Base-by-base conservation (phyloP, 2,329 filamentous ascomycete genomes). In the Helotiales sp. region DNA sequence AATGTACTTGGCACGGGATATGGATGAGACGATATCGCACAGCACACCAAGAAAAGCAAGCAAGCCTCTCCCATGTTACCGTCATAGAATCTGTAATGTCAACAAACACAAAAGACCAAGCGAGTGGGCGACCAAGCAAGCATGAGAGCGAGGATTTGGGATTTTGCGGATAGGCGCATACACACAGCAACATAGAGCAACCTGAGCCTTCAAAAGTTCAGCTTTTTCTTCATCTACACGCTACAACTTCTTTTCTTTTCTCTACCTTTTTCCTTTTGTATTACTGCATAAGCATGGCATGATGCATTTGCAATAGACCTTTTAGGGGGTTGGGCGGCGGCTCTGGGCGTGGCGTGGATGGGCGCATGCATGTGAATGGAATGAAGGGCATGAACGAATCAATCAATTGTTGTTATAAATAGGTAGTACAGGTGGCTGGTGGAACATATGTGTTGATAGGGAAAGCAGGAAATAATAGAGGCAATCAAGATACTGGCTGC, bases 81-180 rank as follows among this genome's bases (percentile, higher is more conserved):
- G 60, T 64, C 61, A 70, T 68, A 69, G 62, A 71, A 58, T 61
- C 59, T 66, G 61, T 72, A 71, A 72, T 72, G 68, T 67, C 64
- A 68, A 65, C 64, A 32, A 15, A 66, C 66, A 67, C 62, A 69
- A 65, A 58, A 65, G 30, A 65, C 26, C 54, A 57, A 55, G 61
- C 24, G 47, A 30, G 26, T 6, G 40, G 26, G 32, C 34, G 37
- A 34, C 34, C 40, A 60, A 45, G 54, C 40, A 60, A 45, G 54
- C 24, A 28, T 20, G 32, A 40, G 28, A 47, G 54, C 54, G 24
- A 58, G 32, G 49, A 57, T 20, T 26, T 22, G 49, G 60, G 49
- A 45, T 60, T 61, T n/a, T 22, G 45, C 30, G 45, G 34, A 61
- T 24, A 24, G 37, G 57, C 37, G 57, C 37, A 37, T 20, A 26